These are phyloP conservation scores for Ophiocordyceps polyrhachis-furcata DNA, from an alignment of 2,329 filamentous ascomycete species.

Conservation along the genomic window DNA sequence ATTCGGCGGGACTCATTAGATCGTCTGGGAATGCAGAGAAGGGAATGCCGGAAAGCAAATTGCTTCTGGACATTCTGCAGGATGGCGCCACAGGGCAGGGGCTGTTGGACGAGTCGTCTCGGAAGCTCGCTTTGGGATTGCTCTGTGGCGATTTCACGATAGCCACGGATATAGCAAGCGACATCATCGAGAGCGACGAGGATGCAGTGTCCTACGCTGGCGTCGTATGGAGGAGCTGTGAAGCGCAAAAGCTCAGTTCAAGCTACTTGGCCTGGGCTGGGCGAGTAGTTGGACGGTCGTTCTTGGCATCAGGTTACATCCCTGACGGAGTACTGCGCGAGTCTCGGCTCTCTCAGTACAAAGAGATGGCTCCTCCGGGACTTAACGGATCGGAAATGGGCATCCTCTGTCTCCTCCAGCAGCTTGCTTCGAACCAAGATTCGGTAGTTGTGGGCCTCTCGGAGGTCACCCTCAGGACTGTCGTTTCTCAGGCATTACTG, in stretches of 20 bases:
- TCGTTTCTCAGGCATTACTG: slow-evolving; percentile 33
- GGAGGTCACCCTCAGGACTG: slow-evolving; percentile 37
- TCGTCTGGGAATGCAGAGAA: slow-evolving; percentile 50
- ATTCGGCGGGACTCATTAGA: slow-evolving; percentile 48
- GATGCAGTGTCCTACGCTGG: slow-evolving; percentile 42
- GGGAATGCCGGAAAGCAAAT: slow-evolving; percentile 55
- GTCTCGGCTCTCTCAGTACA: slow-evolving; percentile 33
- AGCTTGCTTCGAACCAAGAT: slow-evolving; percentile 39
- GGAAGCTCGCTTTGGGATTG: slow-evolving; percentile 49
- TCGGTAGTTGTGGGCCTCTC: slow-evolving; percentile 37
- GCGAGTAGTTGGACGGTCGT: slow-evolving; percentile 65
- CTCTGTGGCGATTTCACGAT: slow-evolving; percentile 59
- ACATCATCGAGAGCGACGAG: slow-evolving; percentile 50
- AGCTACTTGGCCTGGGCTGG: slow-evolving; percentile 75
- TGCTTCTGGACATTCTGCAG: slow-evolving; percentile 62
- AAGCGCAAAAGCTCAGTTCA: slow-evolving; percentile 39
- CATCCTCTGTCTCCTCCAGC: slow-evolving; percentile 41
- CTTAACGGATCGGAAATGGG: slow-evolving; percentile 41
- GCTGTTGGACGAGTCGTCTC: slow-evolving; percentile 52
- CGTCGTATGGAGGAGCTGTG: slow-evolving; percentile 60
- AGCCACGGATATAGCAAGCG: slow-evolving; percentile 24
- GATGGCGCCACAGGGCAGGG: slow-evolving; percentile 45
- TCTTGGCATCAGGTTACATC: slow-evolving; percentile 54
- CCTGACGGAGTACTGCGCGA: slow-evolving; percentile 41
- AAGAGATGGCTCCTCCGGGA: slow-evolving; percentile 24